These are phyloP conservation scores for Prunus kanzakura DNA, from an alignment of 306 rosid genomes.

Conservation along the genomic window DNA sequence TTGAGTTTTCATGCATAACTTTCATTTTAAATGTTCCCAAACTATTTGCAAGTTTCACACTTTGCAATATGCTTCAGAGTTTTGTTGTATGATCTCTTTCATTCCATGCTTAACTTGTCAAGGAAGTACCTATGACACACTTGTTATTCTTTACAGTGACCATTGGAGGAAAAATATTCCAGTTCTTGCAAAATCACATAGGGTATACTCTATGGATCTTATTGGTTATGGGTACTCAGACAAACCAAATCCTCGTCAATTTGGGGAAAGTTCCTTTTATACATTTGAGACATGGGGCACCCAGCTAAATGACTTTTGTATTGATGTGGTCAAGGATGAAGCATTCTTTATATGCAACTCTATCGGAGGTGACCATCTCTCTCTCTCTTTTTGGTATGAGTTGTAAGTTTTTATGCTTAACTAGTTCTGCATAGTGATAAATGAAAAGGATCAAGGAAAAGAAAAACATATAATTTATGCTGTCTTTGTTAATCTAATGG, in stretches of 20 bases:
- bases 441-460: too few relatives aligned
- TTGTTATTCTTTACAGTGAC: conserved; percentile 61
- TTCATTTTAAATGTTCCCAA: too few relatives aligned
- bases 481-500: background rate
- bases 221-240: conserved; percentile 97
- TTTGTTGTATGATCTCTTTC: conserved; percentile 22
- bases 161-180: conserved; percentile 91
- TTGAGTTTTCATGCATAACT: background rate
- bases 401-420: background rate
- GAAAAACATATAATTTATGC: too few relatives aligned
- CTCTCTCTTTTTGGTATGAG: background rate
- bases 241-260: conserved; percentile 79
- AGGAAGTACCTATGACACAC: conserved; percentile 23
- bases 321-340: conserved; percentile 62
- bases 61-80: background rate
- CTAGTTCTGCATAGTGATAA: too few relatives aligned
- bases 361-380: conserved; percentile 66
- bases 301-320: conserved; percentile 76
- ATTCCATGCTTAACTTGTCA: conserved; percentile 18
- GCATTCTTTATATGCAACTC: conserved; percentile 94
- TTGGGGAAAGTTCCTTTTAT: conserved; percentile 59
- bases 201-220: conserved; percentile 86
- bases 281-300: conserved; percentile 93
- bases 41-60: background rate
- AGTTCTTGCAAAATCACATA: conserved; percentile 66